Percentiles rank a stretch among this genome's conserved stretches.
phyloP scores from a whole-genome alignment of 1,284 basidiomycete genomes.

The Entoloma clypeatum region DNA sequence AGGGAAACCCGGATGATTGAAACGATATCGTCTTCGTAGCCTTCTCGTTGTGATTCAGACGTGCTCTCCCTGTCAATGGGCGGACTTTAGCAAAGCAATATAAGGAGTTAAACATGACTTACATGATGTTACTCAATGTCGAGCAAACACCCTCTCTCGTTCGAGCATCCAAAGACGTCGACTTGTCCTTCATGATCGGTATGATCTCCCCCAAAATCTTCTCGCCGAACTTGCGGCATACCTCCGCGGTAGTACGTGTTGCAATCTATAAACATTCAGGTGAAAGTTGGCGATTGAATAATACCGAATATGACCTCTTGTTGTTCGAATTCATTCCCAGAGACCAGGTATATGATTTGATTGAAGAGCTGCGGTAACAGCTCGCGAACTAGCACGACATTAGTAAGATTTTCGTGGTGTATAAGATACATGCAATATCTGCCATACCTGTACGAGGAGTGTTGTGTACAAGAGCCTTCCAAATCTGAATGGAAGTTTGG shows the following conservation, averaged over 20 bases:
- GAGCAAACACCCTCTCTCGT: conserved; percentile 89
- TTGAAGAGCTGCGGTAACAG: conserved; percentile 85
- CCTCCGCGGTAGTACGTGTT: conserved; percentile 80
- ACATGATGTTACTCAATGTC: conserved; percentile 88
- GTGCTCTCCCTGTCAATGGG: conserved; percentile 64
- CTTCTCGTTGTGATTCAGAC: conserved; percentile 83
- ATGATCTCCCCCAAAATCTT: conserved; percentile 86
- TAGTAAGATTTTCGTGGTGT: conserved; percentile 7
- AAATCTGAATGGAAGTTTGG: conserved; percentile 92
- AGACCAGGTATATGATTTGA: conserved; percentile 73
- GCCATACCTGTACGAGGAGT: conserved; percentile 73
- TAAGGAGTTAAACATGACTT: conserved; percentile 23
- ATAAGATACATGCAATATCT: background rate
- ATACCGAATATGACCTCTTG: conserved; percentile 71
- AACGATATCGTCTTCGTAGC: conserved; percentile 89
- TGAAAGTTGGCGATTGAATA: conserved; percentile 6
- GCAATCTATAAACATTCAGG: conserved; percentile 56
- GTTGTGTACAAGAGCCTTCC: conserved; percentile 97
- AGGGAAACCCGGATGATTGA: conserved; percentile 81
- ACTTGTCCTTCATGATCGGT: conserved; percentile 69
- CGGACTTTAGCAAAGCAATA: conserved; percentile 6
- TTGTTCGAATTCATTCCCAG: conserved; percentile 80
- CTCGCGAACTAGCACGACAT: conserved; percentile 71
- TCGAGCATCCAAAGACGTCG: conserved; percentile 66
- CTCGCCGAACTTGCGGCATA: conserved; percentile 97